phyloP scores from a whole-genome alignment of 2,329 filamentous ascomycete species.

The Fusarium torulosum region DNA sequence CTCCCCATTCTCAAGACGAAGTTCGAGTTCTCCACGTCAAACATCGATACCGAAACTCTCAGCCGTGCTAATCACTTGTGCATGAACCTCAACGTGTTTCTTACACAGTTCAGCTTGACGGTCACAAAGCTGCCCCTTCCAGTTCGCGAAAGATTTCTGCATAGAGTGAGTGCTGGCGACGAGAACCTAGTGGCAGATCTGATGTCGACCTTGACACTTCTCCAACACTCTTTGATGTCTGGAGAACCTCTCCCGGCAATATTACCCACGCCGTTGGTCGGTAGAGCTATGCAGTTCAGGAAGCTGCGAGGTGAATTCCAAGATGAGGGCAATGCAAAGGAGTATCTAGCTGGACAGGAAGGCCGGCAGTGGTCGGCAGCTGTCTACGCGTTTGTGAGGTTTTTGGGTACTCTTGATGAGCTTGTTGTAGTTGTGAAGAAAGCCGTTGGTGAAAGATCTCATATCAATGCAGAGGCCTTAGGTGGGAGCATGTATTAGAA shows the following conservation, averaged over 20 bases:
- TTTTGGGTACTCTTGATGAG: slow-evolving; percentile 18
- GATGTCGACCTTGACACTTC: slow-evolving; percentile 25
- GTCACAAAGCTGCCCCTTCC: slow-evolving; percentile 12
- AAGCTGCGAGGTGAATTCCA: slow-evolving; percentile 20
- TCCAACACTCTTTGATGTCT: slow-evolving; percentile 21
- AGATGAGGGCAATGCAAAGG: slow-evolving; percentile 13
- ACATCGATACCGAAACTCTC: slow-evolving; percentile 19
- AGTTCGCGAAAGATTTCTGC: slow-evolving; percentile 16
- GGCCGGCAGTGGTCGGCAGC: slow-evolving; percentile 25
- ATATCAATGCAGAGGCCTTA: slow-evolving; percentile 17
- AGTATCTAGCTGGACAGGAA: slow-evolving; percentile 3
- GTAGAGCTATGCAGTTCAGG: slow-evolving; percentile 22
- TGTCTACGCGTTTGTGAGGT: slow-evolving; percentile 25
- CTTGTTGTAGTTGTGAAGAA: slow-evolving; percentile 23
- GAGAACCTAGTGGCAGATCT: slow-evolving; percentile 18
- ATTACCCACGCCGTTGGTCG: slow-evolving; percentile 15
- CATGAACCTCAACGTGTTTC: slow-evolving; percentile 22
- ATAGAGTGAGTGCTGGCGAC: slow-evolving; percentile 13
- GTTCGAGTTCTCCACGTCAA: slow-evolving; percentile 28
- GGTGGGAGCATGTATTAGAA: slow-evolving; percentile 9
- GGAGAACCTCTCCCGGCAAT: slow-evolving; percentile 21
- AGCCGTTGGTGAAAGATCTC: slow-evolving; percentile 20
- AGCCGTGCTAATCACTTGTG: slow-evolving; percentile 18
- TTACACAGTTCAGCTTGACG: slow-evolving; percentile 22
- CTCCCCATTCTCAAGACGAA: slow-evolving; percentile 22